Conservation (phyloP, 148 eudicot genomes). For the Simmondsia chinensis region DNA sequence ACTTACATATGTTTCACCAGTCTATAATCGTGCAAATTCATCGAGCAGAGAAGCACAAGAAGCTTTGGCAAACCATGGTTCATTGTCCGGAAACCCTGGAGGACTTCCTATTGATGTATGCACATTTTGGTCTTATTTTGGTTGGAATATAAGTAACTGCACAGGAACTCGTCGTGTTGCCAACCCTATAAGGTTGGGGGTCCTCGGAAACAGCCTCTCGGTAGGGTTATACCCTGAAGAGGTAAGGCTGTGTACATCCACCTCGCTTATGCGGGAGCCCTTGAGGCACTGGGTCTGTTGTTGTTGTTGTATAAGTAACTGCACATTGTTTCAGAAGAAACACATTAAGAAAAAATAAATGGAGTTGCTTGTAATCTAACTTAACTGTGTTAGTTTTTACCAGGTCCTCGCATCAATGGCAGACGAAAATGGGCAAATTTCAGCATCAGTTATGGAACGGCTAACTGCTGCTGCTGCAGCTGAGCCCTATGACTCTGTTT, state of each 20-base stretch:
- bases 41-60: constrained; percentile 33
- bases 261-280: too few relatives aligned
- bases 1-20: constrained; percentile 27
- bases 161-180: too few relatives aligned
- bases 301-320: too few relatives aligned
- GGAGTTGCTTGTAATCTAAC: constrained; percentile 2
- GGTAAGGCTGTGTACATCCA: too few relatives aligned
- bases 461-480: constrained; percentile 95
- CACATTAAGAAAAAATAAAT: too few relatives aligned
- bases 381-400: constrained; percentile 10
- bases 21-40: constrained; percentile 26
- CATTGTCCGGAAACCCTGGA: constrained; percentile 43
- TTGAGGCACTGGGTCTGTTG: too few relatives aligned
- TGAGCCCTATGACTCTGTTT: constrained; percentile 94
- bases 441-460: constrained; percentile 80
- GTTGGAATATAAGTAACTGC: too few relatives aligned
- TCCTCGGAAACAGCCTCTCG: too few relatives aligned
- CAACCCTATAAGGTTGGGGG: too few relatives aligned
- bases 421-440: constrained; percentile 71
- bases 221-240: too few relatives aligned
- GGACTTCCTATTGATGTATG: constrained; percentile 81
- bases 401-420: constrained; percentile 93
- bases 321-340: too few relatives aligned
- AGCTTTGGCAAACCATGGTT: constrained; percentile 28
- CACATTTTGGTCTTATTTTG: constrained; percentile 4